phyloP scores from a whole-genome alignment of 169 alveolate genomes.

The Eimeria acervulina region DNA sequence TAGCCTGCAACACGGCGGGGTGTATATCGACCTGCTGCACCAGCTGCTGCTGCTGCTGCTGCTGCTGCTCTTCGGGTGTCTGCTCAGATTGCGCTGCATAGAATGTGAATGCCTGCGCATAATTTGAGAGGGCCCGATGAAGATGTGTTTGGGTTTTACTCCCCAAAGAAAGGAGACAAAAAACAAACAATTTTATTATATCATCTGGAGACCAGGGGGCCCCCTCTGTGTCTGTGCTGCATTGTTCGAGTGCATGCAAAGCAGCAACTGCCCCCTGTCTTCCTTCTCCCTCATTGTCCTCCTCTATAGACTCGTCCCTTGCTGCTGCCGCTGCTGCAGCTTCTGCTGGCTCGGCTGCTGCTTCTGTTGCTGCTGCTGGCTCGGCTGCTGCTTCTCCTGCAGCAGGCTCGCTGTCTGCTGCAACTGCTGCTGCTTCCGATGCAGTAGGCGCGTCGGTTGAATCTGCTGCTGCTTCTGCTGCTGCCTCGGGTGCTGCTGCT shows the following conservation, averaged over 20 bases:
- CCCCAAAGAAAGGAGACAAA: slow-evolving; percentile 23
- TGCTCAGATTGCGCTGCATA: neutral
- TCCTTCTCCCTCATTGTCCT: neutral
- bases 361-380: too few species aligned
- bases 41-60: too few species aligned
- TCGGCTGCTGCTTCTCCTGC: too few species aligned
- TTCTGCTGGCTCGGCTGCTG: neutral
- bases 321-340: neutral
- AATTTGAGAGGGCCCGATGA: neutral
- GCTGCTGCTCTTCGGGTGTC: too few species aligned
- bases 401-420: neutral
- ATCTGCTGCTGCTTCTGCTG: too few species aligned
- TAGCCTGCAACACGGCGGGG: slow-evolving; percentile 31
- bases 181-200: slow-evolving; percentile 19
- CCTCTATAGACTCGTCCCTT: neutral
- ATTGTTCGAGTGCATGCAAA: neutral
- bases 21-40: neutral
- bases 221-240: neutral
- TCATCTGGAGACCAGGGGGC: neutral
- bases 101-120: neutral
- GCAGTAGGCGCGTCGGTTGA: neutral
- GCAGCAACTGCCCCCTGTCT: neutral
- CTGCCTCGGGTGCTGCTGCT: too few species aligned
- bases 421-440: neutral
- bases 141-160: slow-evolving; percentile 59